phyloP scores from a whole-genome alignment of 2,329 filamentous ascomycete species.

The Trichoderma gracile region DNA sequence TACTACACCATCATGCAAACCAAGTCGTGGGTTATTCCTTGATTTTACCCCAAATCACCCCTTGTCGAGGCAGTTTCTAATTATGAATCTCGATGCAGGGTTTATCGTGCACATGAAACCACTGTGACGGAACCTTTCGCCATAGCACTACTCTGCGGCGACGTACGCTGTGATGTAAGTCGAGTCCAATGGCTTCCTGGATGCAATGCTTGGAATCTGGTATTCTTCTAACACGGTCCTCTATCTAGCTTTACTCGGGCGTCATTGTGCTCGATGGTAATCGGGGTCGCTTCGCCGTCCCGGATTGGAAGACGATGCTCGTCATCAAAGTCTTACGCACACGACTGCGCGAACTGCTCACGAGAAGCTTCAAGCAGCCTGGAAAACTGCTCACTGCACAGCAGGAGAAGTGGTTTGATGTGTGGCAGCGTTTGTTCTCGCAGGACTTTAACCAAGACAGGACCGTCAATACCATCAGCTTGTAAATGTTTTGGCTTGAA shows the following conservation, averaged over 20 bases:
- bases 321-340: slow-evolving; percentile 80
- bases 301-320: slow-evolving; percentile 87
- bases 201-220: neutral
- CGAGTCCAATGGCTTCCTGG: neutral
- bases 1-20: slow-evolving; percentile 99
- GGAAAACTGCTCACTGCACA: slow-evolving; percentile 63
- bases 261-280: slow-evolving; percentile 87
- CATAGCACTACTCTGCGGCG: slow-evolving; percentile 81
- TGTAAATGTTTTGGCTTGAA: neutral
- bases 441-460: slow-evolving; percentile 47
- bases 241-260: slow-evolving; percentile 74
- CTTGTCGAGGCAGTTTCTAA: neutral
- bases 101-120: slow-evolving; percentile 89
- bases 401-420: slow-evolving; percentile 71
- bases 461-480: neutral
- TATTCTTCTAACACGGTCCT: neutral
- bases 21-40: slow-evolving; percentile 59
- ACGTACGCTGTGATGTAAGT: slow-evolving; percentile 78
- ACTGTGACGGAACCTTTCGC: slow-evolving; percentile 79
- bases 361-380: slow-evolving; percentile 67
- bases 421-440: slow-evolving; percentile 71
- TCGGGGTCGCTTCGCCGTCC: slow-evolving; percentile 76
- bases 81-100: slow-evolving; percentile 45
- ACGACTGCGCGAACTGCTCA: slow-evolving; percentile 73
- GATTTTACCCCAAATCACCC: neutral